Percentiles rank a stretch among this genome's conserved stretches.
Evolutionary conservation across 441 rosid species (phyloP).

Genomic region (Adansonia rubrostipa): DNA sequence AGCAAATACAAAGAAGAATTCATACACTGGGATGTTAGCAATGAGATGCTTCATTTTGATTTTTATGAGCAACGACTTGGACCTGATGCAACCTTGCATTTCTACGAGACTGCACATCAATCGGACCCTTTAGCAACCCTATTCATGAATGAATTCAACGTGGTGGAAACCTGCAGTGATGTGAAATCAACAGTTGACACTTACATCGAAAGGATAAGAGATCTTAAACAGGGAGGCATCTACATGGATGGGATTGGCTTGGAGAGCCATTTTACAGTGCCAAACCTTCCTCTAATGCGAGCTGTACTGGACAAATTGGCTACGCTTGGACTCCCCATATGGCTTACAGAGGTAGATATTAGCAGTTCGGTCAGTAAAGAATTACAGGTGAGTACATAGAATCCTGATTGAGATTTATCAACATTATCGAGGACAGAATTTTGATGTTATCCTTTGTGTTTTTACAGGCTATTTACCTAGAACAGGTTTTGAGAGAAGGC

Average conservation of each 20-base stretch:
- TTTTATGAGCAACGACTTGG: conserved; percentile 73
- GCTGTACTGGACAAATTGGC: conserved; percentile 76
- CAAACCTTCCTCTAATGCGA: conserved; percentile 70
- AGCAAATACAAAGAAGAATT: conserved; percentile 71
- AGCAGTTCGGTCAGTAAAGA: conserved; percentile 44
- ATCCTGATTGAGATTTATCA: neutral
- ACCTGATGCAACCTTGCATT: conserved; percentile 58
- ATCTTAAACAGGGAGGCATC: conserved; percentile 53
- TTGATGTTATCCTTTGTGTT: neutral
- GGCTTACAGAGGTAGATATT: conserved; percentile 91
- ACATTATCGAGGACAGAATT: neutral
- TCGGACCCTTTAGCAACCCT: conserved; percentile 68
- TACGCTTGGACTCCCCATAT: conserved; percentile 63
- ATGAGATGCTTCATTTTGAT: conserved; percentile 88
- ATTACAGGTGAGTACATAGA: conserved; percentile 49
- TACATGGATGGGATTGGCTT: conserved; percentile 73
- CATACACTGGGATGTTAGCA: conserved; percentile 87
- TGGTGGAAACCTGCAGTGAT: conserved; percentile 76
- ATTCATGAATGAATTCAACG: conserved; percentile 79
- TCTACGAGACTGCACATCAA: conserved; percentile 57
- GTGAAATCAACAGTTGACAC: conserved; percentile 66
- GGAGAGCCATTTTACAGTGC: conserved; percentile 70
- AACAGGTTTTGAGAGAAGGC: conserved; percentile 81
- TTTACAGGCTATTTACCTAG: conserved; percentile 64
- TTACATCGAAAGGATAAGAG: conserved; percentile 56